A percentile compares a stretch with the other conserved stretches of the same genome.
phyloP scores from a whole-genome alignment of 2,329 filamentous ascomycete genomes.

The Xylariaceae sp. region DNA sequence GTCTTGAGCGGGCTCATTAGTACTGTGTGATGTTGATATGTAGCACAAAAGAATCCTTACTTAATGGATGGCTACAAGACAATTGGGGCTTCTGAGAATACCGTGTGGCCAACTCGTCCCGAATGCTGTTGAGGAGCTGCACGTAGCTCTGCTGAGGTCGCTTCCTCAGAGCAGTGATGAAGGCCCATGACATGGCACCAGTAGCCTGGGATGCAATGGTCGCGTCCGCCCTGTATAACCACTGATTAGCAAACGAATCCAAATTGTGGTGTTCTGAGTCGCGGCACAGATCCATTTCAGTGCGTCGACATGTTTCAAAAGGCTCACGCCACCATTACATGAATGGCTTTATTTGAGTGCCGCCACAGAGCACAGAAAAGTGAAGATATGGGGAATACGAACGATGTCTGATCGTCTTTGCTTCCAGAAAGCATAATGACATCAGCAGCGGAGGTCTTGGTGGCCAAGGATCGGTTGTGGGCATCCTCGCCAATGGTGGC shows the following conservation, averaged over 20 bases:
- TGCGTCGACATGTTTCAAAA: no score
- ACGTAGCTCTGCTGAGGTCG: slow-evolving; percentile 96
- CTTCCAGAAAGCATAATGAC: slow-evolving; percentile 98
- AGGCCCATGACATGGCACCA: slow-evolving; percentile 97
- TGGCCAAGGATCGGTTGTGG: slow-evolving; percentile 75
- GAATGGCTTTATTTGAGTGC: background rate
- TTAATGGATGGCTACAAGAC: slow-evolving; percentile 91
- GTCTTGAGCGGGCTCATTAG: slow-evolving; percentile 43
- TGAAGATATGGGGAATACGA: slow-evolving; percentile 39
- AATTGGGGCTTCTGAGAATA: slow-evolving; percentile 95
- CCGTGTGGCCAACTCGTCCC: slow-evolving; percentile 79
- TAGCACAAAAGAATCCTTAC: slow-evolving; percentile 50
- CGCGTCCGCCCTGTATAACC: slow-evolving; percentile 76
- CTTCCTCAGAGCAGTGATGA: slow-evolving; percentile 85
- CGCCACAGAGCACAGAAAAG: slow-evolving; percentile 1
- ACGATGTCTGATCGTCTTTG: slow-evolving; percentile 93
- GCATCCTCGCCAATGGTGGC: slow-evolving; percentile 72
- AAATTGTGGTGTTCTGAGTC: background rate
- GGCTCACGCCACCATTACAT: slow-evolving; percentile 11
- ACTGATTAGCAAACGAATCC: slow-evolving; percentile 1
- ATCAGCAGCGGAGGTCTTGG: slow-evolving; percentile 90
- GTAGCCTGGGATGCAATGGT: slow-evolving; percentile 85
- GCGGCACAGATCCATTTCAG: no score
- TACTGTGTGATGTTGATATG: slow-evolving; percentile 11
- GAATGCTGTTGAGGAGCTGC: slow-evolving; percentile 89